These are phyloP conservation scores for Proliferodiscus dingleyae DNA, from an alignment of 2,329 filamentous ascomycete genomes.

Conservation along the genomic window DNA sequence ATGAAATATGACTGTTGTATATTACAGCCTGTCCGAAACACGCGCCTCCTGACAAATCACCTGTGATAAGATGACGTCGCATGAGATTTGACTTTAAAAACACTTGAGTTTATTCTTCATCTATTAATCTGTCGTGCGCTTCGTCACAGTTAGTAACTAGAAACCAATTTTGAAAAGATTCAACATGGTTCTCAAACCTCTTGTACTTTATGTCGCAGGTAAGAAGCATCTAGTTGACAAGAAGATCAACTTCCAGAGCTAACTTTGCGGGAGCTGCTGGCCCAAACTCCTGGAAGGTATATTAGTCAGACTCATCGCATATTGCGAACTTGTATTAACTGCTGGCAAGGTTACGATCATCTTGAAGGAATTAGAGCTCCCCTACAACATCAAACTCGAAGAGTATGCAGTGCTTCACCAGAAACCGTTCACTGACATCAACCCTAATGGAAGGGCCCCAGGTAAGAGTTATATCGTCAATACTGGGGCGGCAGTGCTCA, in stretches of 20 bases:
- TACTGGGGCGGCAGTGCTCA: not conserved
- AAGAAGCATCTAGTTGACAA: not conserved
- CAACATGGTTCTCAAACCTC: not conserved
- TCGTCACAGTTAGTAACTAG: too few relatives aligned
- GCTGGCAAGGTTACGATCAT: constrained; percentile 36
- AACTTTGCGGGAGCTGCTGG: not conserved
- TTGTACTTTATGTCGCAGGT: not conserved
- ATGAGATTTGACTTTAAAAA: too few relatives aligned
- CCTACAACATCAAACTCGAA: constrained; percentile 34
- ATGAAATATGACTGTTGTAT: too few relatives aligned
- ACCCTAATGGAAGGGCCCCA: constrained; percentile 26
- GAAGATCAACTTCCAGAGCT: not conserved
- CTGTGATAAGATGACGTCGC: too few relatives aligned
- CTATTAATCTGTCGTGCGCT: too few relatives aligned
- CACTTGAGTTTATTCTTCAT: too few relatives aligned
- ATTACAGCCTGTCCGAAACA: too few relatives aligned
- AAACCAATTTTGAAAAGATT: too few relatives aligned
- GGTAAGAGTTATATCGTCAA: not conserved
- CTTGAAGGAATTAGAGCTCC: constrained; percentile 37
- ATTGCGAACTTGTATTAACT: not conserved
- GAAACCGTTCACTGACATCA: constrained; percentile 30
- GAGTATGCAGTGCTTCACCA: constrained; percentile 37
- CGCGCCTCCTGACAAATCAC: too few relatives aligned
- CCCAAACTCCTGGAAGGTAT: constrained; percentile 26
- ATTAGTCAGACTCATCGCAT: not conserved